Evolutionary conservation across 148 eudicot species (phyloP).

Genomic region (Chenopodium album): DNA sequence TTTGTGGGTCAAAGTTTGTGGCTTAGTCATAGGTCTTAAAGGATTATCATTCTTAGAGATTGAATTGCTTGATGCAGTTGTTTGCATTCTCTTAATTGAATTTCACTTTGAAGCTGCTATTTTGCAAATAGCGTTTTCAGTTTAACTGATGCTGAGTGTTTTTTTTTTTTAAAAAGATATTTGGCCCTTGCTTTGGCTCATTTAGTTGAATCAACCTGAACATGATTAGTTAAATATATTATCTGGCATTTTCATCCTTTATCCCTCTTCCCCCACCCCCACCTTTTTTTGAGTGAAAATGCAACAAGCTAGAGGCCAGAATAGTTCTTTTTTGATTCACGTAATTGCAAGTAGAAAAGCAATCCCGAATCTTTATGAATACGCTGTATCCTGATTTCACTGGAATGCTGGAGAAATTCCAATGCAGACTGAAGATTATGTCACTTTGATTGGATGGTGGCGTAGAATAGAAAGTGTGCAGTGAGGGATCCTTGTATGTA

Average conservation of each 20-base stretch:
- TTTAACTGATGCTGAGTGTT: neutral
- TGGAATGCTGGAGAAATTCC: neutral
- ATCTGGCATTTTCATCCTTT: neutral
- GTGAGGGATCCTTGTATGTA: too few relatives aligned
- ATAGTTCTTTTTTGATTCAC: neutral
- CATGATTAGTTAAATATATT: neutral
- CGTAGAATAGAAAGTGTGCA: too few relatives aligned
- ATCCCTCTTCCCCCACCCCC: neutral
- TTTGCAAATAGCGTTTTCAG: neutral
- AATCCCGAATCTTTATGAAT: neutral
- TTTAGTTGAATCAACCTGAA: neutral
- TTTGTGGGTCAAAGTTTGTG: neutral
- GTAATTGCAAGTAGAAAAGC: neutral
- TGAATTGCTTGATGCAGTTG: neutral
- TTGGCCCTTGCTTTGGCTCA: neutral
- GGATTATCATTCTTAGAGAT: neutral
- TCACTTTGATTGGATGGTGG: too few relatives aligned
- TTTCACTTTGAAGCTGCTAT: neutral
- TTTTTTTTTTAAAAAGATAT: neutral
- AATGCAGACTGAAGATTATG: conserved; percentile 1
- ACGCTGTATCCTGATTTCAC: neutral
- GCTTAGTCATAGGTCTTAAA: neutral
- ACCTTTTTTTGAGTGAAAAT: neutral
- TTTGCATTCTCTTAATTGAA: neutral
- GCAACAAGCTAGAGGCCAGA: neutral